Percentiles rank a stretch among this genome's conserved stretches.
These are phyloP conservation scores for Colletotrichum gloeosporioides DNA, from an alignment of 2,329 filamentous ascomycete species.

Conservation along the genomic window DNA sequence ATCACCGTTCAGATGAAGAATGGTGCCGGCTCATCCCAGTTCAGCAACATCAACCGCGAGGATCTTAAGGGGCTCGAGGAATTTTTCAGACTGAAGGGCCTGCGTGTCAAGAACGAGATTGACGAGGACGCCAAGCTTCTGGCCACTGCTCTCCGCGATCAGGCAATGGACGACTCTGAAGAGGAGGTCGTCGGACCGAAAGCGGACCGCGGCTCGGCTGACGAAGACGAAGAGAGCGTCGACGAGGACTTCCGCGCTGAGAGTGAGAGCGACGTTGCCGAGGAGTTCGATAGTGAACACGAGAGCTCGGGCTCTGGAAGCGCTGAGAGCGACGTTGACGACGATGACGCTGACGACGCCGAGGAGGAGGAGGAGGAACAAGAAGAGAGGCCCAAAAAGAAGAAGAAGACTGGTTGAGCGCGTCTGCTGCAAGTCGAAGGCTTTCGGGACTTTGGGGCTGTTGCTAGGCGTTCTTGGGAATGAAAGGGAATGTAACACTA, in stretches of 20 bases:
- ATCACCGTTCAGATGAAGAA: conserved; percentile 92
- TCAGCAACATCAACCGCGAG: conserved; percentile 99
- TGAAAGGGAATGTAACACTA: conserved; percentile 13
- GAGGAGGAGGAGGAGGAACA: conserved; percentile 47
- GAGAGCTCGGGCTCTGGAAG: conserved; percentile 77
- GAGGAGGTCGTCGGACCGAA: conserved; percentile 75
- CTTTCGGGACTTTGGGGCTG: not conserved
- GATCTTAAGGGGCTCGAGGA: conserved; percentile 95
- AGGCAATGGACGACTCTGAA: conserved; percentile 83
- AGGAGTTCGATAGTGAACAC: conserved; percentile 92
- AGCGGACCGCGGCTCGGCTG: conserved; percentile 85
- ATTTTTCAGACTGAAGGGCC: conserved; percentile 95
- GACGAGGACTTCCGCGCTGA: conserved; percentile 96
- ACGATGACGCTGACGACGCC: conserved; percentile 51
- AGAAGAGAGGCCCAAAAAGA: conserved; percentile 56
- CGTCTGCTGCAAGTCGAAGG: not conserved
- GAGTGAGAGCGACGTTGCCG: conserved; percentile 92
- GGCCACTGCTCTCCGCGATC: conserved; percentile 81
- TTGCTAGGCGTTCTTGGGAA: conserved; percentile 1
- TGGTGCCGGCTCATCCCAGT: conserved; percentile 87
- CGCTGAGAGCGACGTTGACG: conserved; percentile 65
- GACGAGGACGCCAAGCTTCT: conserved; percentile 86
- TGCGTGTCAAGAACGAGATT: conserved; percentile 98
- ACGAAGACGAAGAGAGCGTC: conserved; percentile 93
- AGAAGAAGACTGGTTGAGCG: conserved; percentile 42